Percentiles rank a stretch among this genome's conserved stretches.
Evolutionary conservation across 2,329 filamentous ascomycete genomes (phyloP).

Genomic region (Trichothecium sympodiale): DNA sequence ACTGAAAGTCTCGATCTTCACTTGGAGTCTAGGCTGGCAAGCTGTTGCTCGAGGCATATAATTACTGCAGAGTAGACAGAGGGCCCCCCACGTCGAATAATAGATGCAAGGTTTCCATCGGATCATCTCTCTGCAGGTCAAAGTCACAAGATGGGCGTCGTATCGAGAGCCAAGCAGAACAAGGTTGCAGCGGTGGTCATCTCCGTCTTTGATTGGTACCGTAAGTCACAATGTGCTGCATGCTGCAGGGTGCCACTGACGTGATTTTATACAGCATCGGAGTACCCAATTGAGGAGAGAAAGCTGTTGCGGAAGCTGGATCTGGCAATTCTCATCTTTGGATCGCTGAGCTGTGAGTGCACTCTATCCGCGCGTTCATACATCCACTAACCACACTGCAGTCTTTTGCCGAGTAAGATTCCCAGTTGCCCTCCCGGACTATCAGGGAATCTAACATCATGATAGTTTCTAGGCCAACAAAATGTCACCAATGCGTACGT

Average conservation of each 20-base stretch:
- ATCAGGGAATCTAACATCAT: background rate
- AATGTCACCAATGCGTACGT: slow-evolving; percentile 14
- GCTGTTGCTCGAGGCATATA: no score
- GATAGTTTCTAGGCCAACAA: slow-evolving; percentile 8
- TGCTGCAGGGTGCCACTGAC: background rate
- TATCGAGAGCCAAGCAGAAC: slow-evolving; percentile 9
- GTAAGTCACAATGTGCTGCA: slow-evolving; percentile 7
- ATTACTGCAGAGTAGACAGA: no score
- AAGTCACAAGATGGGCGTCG: slow-evolving; percentile 3
- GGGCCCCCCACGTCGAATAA: background rate
- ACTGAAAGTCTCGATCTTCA: no score
- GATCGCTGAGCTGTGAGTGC: slow-evolving; percentile 13
- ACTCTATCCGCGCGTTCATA: background rate
- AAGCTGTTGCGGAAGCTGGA: slow-evolving; percentile 15
- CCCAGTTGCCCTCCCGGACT: background rate
- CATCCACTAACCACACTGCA: background rate
- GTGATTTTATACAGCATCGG: slow-evolving; percentile 10
- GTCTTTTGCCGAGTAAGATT: slow-evolving; percentile 7
- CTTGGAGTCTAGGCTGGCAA: no score
- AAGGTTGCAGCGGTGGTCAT: slow-evolving; percentile 13
- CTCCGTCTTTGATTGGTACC: slow-evolving; percentile 18
- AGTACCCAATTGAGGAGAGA: slow-evolving; percentile 13
- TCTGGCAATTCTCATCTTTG: slow-evolving; percentile 13
- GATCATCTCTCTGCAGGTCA: no score
- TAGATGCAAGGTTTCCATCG: no score